Percentiles rank a stretch among this genome's conserved stretches.
These are phyloP conservation scores for Megacollybia platyphylla DNA, from an alignment of 1,284 basidiomycete genomes.

Conservation along the genomic window DNA sequence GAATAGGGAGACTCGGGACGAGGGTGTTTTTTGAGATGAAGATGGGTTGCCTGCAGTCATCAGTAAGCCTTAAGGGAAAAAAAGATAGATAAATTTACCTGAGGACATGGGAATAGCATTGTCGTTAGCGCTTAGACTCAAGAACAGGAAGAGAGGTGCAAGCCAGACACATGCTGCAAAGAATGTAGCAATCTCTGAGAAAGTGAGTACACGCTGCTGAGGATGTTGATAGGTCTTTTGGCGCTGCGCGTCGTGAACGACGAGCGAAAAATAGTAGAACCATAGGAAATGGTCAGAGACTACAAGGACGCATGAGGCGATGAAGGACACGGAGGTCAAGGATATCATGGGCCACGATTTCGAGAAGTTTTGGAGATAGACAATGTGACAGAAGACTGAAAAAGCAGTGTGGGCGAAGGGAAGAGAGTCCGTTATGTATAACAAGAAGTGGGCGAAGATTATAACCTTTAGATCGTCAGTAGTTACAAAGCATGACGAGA, in stretches of 20 bases:
- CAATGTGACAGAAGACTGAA: constrained; percentile 71
- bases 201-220: constrained; percentile 37
- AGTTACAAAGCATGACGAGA: not conserved
- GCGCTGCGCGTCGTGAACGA: constrained; percentile 42
- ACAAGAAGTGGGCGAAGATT: constrained; percentile 63
- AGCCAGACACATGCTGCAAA: constrained; percentile 92
- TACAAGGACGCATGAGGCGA: constrained; percentile 75
- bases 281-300: constrained; percentile 85
- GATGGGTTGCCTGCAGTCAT: constrained; percentile 16
- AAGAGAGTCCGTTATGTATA: constrained; percentile 71
- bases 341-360: constrained; percentile 83
- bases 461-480: constrained; percentile 39
- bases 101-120: constrained; percentile 68
- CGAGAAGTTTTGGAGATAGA: constrained; percentile 90
- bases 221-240: constrained; percentile 29
- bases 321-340: constrained; percentile 69
- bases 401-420: constrained; percentile 66
- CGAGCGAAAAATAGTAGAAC: constrained; percentile 83
- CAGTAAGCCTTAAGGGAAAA: constrained; percentile 1
- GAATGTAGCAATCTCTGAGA: constrained; percentile 85
- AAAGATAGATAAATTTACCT: constrained; percentile 15
- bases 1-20: constrained; percentile 42
- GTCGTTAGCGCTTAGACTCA: constrained; percentile 90
- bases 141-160: constrained; percentile 80
- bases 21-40: constrained; percentile 13